Evolutionary conservation across 1,284 basidiomycete genomes (phyloP).

Genomic region (Sparassis latifolia): DNA sequence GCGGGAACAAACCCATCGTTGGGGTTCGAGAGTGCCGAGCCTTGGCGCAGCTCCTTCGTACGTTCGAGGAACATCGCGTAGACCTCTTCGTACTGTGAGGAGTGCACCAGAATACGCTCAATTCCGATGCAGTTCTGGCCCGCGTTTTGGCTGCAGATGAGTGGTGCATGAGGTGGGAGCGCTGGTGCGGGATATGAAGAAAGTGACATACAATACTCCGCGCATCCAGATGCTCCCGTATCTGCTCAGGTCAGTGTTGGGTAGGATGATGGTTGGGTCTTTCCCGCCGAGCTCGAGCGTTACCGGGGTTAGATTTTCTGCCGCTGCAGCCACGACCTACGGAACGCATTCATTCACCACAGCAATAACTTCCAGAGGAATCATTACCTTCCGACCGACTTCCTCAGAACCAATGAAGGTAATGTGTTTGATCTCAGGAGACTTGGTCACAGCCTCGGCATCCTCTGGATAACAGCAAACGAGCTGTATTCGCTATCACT

Average conservation of each 20-base stretch:
- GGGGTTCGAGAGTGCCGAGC: constrained; percentile 57
- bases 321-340: constrained; percentile 77
- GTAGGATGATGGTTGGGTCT: constrained; percentile 73
- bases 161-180: neutral
- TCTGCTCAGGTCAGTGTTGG: constrained; percentile 63
- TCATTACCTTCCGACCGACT: constrained; percentile 73
- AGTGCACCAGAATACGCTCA: constrained; percentile 86
- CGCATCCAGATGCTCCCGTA: constrained; percentile 79
- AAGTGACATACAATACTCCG: constrained; percentile 70
- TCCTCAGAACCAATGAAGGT: constrained; percentile 91
- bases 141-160: constrained; percentile 64
- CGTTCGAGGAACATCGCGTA: constrained; percentile 59
- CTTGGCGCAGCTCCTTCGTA: constrained; percentile 61
- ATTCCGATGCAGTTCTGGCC: constrained; percentile 98
- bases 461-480: constrained; percentile 87
- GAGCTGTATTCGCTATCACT: constrained; percentile 32
- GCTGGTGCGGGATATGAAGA: neutral
- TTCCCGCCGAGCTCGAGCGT: constrained; percentile 89
- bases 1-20: constrained; percentile 62
- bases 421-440: constrained; percentile 76
- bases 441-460: constrained; percentile 77
- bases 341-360: neutral
- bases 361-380: constrained; percentile 1
- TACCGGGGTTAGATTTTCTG: constrained; percentile 81
- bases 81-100: constrained; percentile 68